A percentile compares a stretch with the other conserved stretches of the same genome.
Evolutionary conservation across 768 basidiomycete species (phyloP).

Genomic region (Gloeopeniophorella convolvens): DNA sequence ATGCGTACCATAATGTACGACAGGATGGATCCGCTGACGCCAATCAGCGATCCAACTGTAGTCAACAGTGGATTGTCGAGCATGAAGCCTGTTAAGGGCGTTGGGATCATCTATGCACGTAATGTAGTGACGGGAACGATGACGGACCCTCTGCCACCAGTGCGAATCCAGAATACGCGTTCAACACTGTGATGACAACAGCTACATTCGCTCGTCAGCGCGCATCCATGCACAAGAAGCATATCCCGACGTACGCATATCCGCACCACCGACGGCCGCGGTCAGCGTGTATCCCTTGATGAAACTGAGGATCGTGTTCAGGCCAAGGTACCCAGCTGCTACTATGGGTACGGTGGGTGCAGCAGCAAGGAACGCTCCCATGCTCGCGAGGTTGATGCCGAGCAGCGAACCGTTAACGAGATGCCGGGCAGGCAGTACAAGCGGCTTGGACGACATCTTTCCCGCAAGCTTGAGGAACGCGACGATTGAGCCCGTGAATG

Average conservation of each 20-base stretch:
- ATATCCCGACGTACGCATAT: slow-evolving; percentile 65
- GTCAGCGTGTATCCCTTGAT: slow-evolving; percentile 84
- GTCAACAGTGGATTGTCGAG: slow-evolving; percentile 79
- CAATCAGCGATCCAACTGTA: slow-evolving; percentile 80
- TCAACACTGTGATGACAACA: slow-evolving; percentile 85
- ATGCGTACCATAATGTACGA: slow-evolving; percentile 83
- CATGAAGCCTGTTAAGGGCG: slow-evolving; percentile 76
- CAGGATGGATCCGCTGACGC: slow-evolving; percentile 85
- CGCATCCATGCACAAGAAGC: not conserved
- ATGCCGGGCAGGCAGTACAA: slow-evolving; percentile 71
- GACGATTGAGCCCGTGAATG: slow-evolving; percentile 85
- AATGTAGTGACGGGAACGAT: not conserved
- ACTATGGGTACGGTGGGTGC: slow-evolving; percentile 64
- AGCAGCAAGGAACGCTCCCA: slow-evolving; percentile 71
- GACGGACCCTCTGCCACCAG: slow-evolving; percentile 74
- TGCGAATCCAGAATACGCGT: slow-evolving; percentile 88
- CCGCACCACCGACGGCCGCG: slow-evolving; percentile 87
- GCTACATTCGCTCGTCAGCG: slow-evolving; percentile 37
- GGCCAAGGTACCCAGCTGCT: slow-evolving; percentile 72
- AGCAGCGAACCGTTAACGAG: slow-evolving; percentile 67
- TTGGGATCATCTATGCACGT: too few relatives aligned
- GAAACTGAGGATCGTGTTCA: slow-evolving; percentile 72
- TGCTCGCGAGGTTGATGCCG: slow-evolving; percentile 60
- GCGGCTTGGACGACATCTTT: slow-evolving; percentile 67
- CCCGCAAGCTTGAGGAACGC: slow-evolving; percentile 87